Conservation (phyloP, 2,329 filamentous ascomycete species). For the Cucurbitaria berberidis region DNA sequence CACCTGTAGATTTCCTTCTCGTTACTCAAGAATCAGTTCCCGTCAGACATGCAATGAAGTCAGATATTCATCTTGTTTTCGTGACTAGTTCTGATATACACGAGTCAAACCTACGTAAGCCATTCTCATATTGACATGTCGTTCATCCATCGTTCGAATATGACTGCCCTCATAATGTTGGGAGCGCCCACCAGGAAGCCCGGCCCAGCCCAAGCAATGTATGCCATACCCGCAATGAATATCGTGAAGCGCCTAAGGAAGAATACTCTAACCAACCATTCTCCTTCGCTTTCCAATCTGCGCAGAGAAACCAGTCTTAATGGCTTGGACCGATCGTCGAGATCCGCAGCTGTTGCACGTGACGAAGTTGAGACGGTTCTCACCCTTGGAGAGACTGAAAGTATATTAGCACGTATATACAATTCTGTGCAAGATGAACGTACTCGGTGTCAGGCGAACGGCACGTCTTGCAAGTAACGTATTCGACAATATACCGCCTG, state of each 20-base stretch:
- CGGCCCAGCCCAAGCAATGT: conserved; percentile 26
- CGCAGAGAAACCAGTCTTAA: conserved; percentile 99
- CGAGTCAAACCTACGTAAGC: conserved; percentile 1
- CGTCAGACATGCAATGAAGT: not conserved
- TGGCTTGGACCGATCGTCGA: conserved; percentile 87
- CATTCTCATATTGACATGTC: conserved; percentile 5
- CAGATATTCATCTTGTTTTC: not conserved
- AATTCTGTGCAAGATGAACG: not conserved
- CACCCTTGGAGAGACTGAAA: conserved; percentile 97
- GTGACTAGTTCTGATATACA: conserved; percentile 1
- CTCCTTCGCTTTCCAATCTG: conserved; percentile 99
- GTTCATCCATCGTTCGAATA: not conserved
- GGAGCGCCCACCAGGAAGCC: conserved; percentile 26
- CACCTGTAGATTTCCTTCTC: not conserved
- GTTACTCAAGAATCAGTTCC: not conserved
- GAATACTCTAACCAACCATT: conserved; percentile 73
- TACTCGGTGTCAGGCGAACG: conserved; percentile 42
- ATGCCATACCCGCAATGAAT: conserved; percentile 22
- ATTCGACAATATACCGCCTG: conserved; percentile 95
- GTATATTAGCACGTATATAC: conserved; percentile 64
- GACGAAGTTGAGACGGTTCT: conserved; percentile 98
- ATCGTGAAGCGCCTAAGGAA: conserved; percentile 26
- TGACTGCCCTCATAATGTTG: not conserved
- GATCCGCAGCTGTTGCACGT: conserved; percentile 78
- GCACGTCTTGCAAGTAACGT: conserved; percentile 99